Evolutionary conservation across 1,284 basidiomycete genomes (phyloP), one percentile per base, ranked within the genome.

Genomic region (Papiliotrema nemorosa): DNA sequence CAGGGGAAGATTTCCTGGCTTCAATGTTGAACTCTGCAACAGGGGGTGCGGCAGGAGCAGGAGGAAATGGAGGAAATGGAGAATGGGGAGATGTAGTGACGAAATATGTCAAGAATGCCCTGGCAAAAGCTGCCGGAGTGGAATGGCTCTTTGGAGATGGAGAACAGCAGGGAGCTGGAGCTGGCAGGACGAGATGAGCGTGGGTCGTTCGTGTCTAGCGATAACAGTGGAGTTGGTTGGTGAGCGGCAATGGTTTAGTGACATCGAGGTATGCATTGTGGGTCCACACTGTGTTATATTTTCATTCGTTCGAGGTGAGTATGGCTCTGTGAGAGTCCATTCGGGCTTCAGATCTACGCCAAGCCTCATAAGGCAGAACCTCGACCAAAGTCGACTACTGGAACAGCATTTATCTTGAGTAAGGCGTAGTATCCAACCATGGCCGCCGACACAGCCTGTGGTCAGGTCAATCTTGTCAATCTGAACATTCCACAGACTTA

Each of bases 61-160:
- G 27, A 24, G 27, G 7, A 24, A 47, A 2, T 3, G 18, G 35
- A 5, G 56, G 49, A 3, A 7, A 37, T 14, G 55, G 52, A 16
- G 57, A 57, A 20, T 59, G 58, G 47, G 54, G 60, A 33, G 57
- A 55, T 14, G 52, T 57, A 9, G 66, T 72, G 1, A 66, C 68
- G 54, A 62, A 62, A 38, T 72, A 60, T 38, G 70, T 72, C 26
- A 64, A 63, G 41, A 51, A 54, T 24, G 59, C 67, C 1, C 43
- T 70, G 35, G 52, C 56, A 14, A 60, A 63, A 35, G 70, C 66
- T 2, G 52, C 64, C 0, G 67, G 66, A 1, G 52, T 72, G 20
- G 67, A 69, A 18, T 70, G 68, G 67, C 53, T 70, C 18, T 49
- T 70, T 16, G 59, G 54, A 16, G 35, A 29, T 24, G 51, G 55